Base-by-base conservation (phyloP, 495 filamentous ascomycete genomes). In the Lichina pygmaea region DNA sequence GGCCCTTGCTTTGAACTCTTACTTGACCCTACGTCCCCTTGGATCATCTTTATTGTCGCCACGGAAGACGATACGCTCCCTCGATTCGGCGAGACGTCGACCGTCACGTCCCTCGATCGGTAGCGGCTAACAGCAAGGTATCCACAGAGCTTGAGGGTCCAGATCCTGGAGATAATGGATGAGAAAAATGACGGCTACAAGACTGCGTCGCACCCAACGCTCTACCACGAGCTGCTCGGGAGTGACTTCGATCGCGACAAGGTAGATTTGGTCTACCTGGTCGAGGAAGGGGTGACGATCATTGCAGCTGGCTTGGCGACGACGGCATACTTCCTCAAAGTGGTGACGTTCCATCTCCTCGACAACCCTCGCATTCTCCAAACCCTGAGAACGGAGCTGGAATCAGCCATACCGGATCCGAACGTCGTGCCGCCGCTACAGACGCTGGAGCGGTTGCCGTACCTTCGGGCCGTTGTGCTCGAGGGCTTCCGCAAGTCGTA, bases 271-370 rank as follows among this genome's bases (percentile, higher is more conserved):
- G 41, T 43, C 2, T 44, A 58, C 6, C 49, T 67, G 1, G 42
- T 49, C 6, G 54, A 65, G 6, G 61, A 66, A 32, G 62, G 52
- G 0, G 46, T 58, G 16, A 49, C 46, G 13, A 33, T 66, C 3
- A 46, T 64, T 12, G 50, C 51, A 0, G 64, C 60, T 1, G 64
- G 62, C 0, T 55, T 49, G 6, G 57, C 58, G 41, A 66, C 62
- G 0, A 62, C 58, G 0, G 53, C 55, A 0, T 48, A 56, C 6
- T 44, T 57, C 3, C 50, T 65, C 6, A 49, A 47, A 8, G 16
- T 60, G 0, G 52, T 49, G 0, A 51, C 53, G 1, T 63, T 57
- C 33, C 46, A 63, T 39, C 34, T 66, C 0, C 39, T 58, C 2
- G 33, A 42, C 7, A 48, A 61, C 15, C 47, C 47, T 6, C 16